Evolutionary conservation across 164 flowering plant genomes (phyloP), one percentile per base, ranked within the genome.

Genomic region (Vitis rupestris): DNA sequence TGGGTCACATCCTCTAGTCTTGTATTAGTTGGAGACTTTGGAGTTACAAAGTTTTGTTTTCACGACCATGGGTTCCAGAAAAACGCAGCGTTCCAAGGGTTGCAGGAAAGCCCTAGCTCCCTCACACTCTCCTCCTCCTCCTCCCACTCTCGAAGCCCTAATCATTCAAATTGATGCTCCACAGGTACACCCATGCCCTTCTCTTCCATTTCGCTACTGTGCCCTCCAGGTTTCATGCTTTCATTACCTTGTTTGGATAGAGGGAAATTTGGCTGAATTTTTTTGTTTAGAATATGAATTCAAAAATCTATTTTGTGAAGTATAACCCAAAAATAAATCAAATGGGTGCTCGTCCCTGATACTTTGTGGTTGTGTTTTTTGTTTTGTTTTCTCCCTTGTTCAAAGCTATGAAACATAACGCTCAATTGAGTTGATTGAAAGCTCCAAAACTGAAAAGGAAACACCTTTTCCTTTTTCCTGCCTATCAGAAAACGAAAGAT

Each of bases 101-200:
- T 37, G 13, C 53, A 48, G 52, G 10, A 13, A 51, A 51, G 12
- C 67, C 48, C 58, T 11, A 15, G 6, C 12, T 27, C 67, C 57
- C 2, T 7, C 9, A 8, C 48, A 17, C 29, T 8, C 31, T 31
- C 13, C 10, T 27, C 61, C 44, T 37, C 44, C 44, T 31, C 0
- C 44, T 27, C 61, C 6, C 44, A 59, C 56, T 15, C 15, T 52
- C 30, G 31, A 19, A 55, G n/a, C 69, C 69, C 69, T 66, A 55
- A 54, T 69, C 29, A 53, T 50, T 16, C 23, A 17, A 66, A 54
- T 66, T 61, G 49, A 37, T 6, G 9, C 64, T 61, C 59, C 65
- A n/a, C 29, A 61, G 72, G 72, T 69, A 50, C 66, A 16, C 57
- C 29, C 23, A 4, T 49, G 17, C 10, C 7, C 7, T 51, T 58